Evolutionary conservation across 2,329 filamentous ascomycete species (phyloP), one percentile per base, ranked within the genome.

Genomic region (Pseudocercospora eumusae): DNA sequence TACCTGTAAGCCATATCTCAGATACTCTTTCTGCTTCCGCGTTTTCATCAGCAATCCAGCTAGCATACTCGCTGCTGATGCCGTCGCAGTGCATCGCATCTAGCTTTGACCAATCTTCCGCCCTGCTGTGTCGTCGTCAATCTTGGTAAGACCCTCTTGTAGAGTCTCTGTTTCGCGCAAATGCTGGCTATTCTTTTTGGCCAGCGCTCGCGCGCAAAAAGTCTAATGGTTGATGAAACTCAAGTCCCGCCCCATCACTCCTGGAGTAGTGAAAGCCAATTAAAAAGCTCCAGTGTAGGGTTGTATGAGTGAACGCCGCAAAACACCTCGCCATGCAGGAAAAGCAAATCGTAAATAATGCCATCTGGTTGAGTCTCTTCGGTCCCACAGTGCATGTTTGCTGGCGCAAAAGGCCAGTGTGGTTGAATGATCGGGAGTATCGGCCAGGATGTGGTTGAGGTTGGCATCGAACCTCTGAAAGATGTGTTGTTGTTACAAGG

Each of bases 291-390:
- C 60, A 53, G 56, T 60, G 53, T 63, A 28, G 52, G 54, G 53
- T 54, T 54, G 28, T 13, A 18, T 57, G 21, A 55, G 47, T 49
- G 28, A 67, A 66, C 65, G 60, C 70, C 66, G 56, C 57, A 45
- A 57, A 70, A 71, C 70, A 63, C 70, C 70, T 65, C 70, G 70
- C 70, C 70, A 73, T 73, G 70, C 70, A 67, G 50, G 56, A 58
- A 33, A 62, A 64, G 49, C 50, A 63, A 66, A 68, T 65, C 62
- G 52, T 50, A 56, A 63, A 54, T 62, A 54, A 47, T 57, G 52
- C 40, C 57, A 62, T 65, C 57, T 50, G 25, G 58, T 49, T 33
- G 49, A 40, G 28, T 56, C 44, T 21, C 28, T 53, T 28, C 21
- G 57, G 49, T 52, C 45, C 33, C 50, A 21, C 50, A 57, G 45